Evolutionary conservation across 2,329 filamentous ascomycete genomes (phyloP).

Genomic region (Paramyrothecium roridum): DNA sequence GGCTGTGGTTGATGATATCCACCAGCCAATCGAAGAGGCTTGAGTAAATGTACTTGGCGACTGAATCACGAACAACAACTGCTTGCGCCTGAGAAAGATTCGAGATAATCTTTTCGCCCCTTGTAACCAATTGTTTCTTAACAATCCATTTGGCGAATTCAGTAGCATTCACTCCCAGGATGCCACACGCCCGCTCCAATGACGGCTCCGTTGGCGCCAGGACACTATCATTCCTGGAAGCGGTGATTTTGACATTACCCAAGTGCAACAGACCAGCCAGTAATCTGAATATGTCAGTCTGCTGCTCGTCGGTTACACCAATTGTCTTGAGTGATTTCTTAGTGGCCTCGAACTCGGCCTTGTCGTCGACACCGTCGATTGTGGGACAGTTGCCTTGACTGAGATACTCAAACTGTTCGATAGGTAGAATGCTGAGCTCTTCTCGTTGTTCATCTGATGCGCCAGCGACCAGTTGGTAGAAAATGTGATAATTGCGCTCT

Average conservation of each 20-base stretch:
- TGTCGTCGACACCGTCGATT: constrained; percentile 94
- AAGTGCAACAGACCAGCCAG: constrained; percentile 89
- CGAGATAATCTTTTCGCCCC: constrained; percentile 96
- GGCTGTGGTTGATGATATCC: constrained; percentile 88
- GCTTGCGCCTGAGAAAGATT: constrained; percentile 93
- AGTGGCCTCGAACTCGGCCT: constrained; percentile 87
- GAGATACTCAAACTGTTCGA: constrained; percentile 92
- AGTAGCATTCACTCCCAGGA: constrained; percentile 80
- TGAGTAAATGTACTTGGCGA: constrained; percentile 98
- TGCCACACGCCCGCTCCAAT: constrained; percentile 73
- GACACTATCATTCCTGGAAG: constrained; percentile 83
- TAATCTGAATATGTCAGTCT: constrained; percentile 83
- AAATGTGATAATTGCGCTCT: constrained; percentile 98
- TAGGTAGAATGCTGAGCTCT: constrained; percentile 72
- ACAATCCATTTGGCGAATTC: constrained; percentile 98
- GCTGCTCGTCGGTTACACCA: constrained; percentile 71
- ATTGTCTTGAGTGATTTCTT: constrained; percentile 84
- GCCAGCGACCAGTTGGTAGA: constrained; percentile 94
- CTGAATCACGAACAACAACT: constrained; percentile 90
- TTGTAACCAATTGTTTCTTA: constrained; percentile 95
- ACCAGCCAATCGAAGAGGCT: constrained; percentile 98
- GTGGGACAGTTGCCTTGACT: constrained; percentile 90
- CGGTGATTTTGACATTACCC: constrained; percentile 93
- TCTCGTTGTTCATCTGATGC: constrained; percentile 80
- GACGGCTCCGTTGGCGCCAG: constrained; percentile 78